Evolutionary conservation across 306 rosid genomes (phyloP).

Genomic region (Casuarina cunninghamiana): DNA sequence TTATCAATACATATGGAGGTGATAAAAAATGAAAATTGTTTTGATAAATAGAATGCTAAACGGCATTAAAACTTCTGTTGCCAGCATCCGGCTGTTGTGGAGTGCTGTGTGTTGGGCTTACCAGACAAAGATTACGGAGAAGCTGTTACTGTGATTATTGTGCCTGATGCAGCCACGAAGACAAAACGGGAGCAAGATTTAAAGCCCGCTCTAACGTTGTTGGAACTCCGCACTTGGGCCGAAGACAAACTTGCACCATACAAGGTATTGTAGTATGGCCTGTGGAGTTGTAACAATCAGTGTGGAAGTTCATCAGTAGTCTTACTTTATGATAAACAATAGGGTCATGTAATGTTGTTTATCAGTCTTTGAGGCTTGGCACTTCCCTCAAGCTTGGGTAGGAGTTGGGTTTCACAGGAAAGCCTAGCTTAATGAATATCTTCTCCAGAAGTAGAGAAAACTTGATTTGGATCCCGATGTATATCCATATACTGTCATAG

Average conservation of each 20-base stretch:
- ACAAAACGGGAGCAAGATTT: conserved; percentile 48
- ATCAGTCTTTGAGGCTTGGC: neutral
- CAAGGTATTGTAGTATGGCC: conserved; percentile 58
- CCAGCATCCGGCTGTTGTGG: conserved; percentile 76
- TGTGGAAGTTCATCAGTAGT: too few relatives aligned
- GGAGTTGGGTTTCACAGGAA: neutral
- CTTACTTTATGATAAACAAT: too few relatives aligned
- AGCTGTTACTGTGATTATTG: conserved; percentile 73
- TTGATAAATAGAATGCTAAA: conserved; percentile 5
- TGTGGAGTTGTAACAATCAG: too few relatives aligned
- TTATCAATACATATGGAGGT: neutral
- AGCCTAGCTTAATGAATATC: neutral
- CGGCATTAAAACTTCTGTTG: conserved; percentile 23
- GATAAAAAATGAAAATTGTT: neutral
- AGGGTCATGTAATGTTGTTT: too few relatives aligned
- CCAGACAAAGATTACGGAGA: conserved; percentile 86
- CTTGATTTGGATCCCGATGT: neutral
- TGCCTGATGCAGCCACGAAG: conserved; percentile 46
- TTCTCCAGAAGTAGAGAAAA: neutral
- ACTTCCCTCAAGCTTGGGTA: neutral
- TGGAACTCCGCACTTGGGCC: conserved; percentile 75
- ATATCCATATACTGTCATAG: neutral
- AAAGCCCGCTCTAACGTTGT: conserved; percentile 56
- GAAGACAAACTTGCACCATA: conserved; percentile 86
- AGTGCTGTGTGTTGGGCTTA: conserved; percentile 90